These are phyloP conservation scores for Geotrichum bryndzae DNA, from an alignment of 1,139 yeast species.

Conservation along the genomic window DNA sequence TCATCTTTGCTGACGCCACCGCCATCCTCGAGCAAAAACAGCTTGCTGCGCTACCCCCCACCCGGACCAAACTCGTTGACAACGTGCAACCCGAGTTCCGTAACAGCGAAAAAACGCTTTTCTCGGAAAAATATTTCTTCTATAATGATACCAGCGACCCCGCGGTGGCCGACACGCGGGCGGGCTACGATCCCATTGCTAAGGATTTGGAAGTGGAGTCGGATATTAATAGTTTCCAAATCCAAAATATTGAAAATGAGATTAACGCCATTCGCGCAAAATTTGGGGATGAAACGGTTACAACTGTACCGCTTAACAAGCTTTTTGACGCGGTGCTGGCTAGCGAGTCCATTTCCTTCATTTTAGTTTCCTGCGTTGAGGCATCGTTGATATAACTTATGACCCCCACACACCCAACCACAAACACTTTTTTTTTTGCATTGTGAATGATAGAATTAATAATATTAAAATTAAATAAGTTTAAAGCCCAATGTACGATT, in stretches of 20 bases:
- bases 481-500: background rate
- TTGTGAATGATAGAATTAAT: background rate
- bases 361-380: slow-evolving; percentile 5
- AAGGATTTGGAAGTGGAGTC: background rate
- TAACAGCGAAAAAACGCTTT: background rate
- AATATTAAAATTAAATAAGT: background rate
- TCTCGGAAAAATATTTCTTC: background rate
- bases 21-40: slow-evolving; percentile 13
- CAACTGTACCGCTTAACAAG: background rate
- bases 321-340: background rate
- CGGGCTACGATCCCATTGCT: slow-evolving; percentile 1
- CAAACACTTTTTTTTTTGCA: background rate
- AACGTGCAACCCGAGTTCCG: background rate
- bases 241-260: background rate
- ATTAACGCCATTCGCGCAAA: background rate
- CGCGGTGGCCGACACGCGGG: slow-evolving; percentile 3
- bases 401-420: no score
- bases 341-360: background rate
- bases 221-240: background rate
- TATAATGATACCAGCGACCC: slow-evolving; percentile 1
- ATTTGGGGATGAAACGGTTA: background rate
- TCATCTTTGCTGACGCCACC: slow-evolving; percentile 25
- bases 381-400: slow-evolving; percentile 1
- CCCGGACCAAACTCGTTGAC: background rate
- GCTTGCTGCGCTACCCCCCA: background rate